A percentile compares a stretch with the other conserved stretches of the same genome.
Evolutionary conservation across 352 stramenopile species (phyloP).

Genomic region (Nannochloropsis limnetica): DNA sequence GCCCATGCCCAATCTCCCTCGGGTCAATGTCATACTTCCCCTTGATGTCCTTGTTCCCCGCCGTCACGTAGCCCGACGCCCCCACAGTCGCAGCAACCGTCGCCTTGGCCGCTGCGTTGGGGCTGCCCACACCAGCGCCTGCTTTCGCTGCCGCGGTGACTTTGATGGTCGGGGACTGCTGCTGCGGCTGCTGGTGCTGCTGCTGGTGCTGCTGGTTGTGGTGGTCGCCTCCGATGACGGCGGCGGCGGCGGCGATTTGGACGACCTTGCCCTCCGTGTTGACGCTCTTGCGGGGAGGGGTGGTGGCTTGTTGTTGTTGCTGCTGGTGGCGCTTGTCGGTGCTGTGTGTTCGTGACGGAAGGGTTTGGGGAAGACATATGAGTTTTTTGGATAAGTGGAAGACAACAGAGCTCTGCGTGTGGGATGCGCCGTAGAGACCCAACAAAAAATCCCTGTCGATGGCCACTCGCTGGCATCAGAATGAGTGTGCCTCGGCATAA

Average conservation of each 20-base stretch:
- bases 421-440: too few relatives aligned
- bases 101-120: not conserved
- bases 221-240: not conserved
- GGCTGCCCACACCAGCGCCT: not conserved
- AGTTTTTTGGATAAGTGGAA: too few relatives aligned
- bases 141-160: conserved; percentile 5
- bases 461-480: too few relatives aligned
- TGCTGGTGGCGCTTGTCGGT: not conserved
- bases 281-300: not conserved
- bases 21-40: conserved; percentile 60
- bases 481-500: too few relatives aligned
- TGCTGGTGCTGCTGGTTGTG: not conserved
- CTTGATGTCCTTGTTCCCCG: conserved; percentile 44
- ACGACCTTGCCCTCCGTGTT: conserved; percentile 11
- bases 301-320: not conserved
- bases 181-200: not conserved
- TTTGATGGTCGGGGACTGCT: not conserved
- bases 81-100: conserved; percentile 8
- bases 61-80: not conserved
- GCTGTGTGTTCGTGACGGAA: not conserved
- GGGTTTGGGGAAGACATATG: too few relatives aligned
- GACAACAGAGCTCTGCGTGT: too few relatives aligned
- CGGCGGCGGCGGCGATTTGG: conserved; percentile 5
- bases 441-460: too few relatives aligned
- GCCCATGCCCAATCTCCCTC: conserved; percentile 64